Percentiles rank a stretch among this genome's conserved stretches.
These are phyloP conservation scores for Penicillium silybi DNA, from an alignment of 495 filamentous ascomycete genomes.

Conservation along the genomic window DNA sequence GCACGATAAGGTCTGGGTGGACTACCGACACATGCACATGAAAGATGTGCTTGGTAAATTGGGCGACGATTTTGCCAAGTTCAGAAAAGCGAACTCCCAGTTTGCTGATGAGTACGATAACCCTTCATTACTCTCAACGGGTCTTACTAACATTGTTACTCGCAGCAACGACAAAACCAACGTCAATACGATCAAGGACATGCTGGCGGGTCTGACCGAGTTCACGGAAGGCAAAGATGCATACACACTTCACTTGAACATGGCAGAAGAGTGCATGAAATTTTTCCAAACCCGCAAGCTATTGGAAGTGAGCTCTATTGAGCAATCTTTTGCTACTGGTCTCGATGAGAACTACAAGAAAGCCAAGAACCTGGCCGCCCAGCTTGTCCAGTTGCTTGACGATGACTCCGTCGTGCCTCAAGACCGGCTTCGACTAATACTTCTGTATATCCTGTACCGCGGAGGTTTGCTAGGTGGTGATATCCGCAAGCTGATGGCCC, in stretches of 20 bases:
- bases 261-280: constrained; percentile 98
- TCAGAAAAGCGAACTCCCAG: constrained; percentile 88
- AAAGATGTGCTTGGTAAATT: constrained; percentile 94
- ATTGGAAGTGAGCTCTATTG: constrained; percentile 77
- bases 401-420: constrained; percentile 62
- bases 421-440: constrained; percentile 80
- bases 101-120: constrained; percentile 65
- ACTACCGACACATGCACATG: constrained; percentile 93
- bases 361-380: constrained; percentile 80
- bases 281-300: constrained; percentile 81
- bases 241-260: constrained; percentile 90
- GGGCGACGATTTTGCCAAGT: constrained; percentile 87
- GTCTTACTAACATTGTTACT: neutral
- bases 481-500: constrained; percentile 76
- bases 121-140: neutral
- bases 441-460: constrained; percentile 80
- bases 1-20: constrained; percentile 88
- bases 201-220: constrained; percentile 90
- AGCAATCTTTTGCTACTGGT: constrained; percentile 85
- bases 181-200: constrained; percentile 91
- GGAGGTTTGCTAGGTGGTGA: constrained; percentile 88
- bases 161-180: constrained; percentile 57
- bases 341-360: constrained; percentile 89
- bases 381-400: constrained; percentile 82
- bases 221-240: constrained; percentile 93